Percentiles rank a stretch among this genome's conserved stretches.
These are phyloP conservation scores for Drechmeria coniospora DNA, from an alignment of 2,329 filamentous ascomycete genomes.

Conservation along the genomic window DNA sequence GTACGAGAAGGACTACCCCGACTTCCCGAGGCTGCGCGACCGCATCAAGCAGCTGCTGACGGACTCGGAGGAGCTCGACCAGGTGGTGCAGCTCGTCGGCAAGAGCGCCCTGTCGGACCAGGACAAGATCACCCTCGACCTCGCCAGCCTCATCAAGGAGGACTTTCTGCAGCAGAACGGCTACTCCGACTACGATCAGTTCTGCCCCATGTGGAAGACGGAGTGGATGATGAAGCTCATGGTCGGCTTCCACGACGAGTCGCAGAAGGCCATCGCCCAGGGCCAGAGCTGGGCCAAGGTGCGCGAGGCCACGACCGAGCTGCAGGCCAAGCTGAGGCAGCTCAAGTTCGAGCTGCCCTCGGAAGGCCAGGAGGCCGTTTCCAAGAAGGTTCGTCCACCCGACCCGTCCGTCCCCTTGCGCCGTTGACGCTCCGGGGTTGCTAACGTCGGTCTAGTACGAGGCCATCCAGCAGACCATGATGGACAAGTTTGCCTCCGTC, in stretches of 20 bases:
- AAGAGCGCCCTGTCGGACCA: conserved; percentile 92
- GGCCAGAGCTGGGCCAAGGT: conserved; percentile 89
- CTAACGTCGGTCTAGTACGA: conserved; percentile 58
- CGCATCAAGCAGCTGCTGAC: conserved; percentile 87
- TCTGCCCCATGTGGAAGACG: conserved; percentile 99
- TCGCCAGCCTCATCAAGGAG: conserved; percentile 86
- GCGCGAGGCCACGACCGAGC: conserved; percentile 73
- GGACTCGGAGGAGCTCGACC: conserved; percentile 92
- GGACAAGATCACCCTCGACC: conserved; percentile 95
- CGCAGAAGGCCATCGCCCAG: conserved; percentile 85
- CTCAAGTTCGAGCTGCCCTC: conserved; percentile 95
- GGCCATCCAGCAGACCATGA: conserved; percentile 77
- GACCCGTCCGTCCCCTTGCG: too few relatives aligned
- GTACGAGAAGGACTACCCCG: conserved; percentile 86
- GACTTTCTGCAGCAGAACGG: conserved; percentile 99
- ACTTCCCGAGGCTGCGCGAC: conserved; percentile 85
- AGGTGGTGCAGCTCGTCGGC: conserved; percentile 95
- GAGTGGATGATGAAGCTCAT: conserved; percentile 99
- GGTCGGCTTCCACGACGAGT: conserved; percentile 95
- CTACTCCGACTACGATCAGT: conserved; percentile 98
- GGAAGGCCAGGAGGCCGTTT: conserved; percentile 66
- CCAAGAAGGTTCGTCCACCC: conserved; percentile 55
- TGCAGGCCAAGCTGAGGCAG: conserved; percentile 70
- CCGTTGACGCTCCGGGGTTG: conserved; percentile 3
- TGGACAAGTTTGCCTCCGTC: conserved; percentile 93